Conservation (phyloP, 768 basidiomycete species). For the Lactarius hengduanensis region DNA sequence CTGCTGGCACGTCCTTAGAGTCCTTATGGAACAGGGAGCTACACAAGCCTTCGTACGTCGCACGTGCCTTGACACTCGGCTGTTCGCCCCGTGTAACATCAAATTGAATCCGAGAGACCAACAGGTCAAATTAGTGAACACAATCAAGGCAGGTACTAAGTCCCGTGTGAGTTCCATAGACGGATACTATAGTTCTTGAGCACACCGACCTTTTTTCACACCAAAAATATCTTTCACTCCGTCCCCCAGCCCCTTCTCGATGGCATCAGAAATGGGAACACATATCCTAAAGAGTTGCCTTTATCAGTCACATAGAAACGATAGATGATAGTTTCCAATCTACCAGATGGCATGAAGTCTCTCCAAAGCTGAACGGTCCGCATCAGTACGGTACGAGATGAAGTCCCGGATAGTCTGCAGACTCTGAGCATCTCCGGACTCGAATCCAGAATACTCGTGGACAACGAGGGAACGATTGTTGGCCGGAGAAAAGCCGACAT, state of each 20-base stretch:
- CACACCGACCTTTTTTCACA: too few relatives aligned
- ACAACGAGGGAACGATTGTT: slow-evolving; percentile 4
- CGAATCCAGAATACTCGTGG: slow-evolving; percentile 11
- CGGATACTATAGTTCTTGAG: too few relatives aligned
- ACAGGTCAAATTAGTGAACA: slow-evolving; percentile 15
- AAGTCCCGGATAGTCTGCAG: neutral
- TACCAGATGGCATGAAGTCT: slow-evolving; percentile 21
- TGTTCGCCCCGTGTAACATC: neutral
- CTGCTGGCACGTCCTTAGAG: neutral
- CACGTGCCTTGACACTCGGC: neutral
- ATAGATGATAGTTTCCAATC: neutral
- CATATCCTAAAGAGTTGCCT: slow-evolving; percentile 11
- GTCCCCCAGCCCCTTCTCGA: too few relatives aligned
- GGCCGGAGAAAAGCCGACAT: neutral
- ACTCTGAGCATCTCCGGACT: neutral
- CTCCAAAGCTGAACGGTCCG: neutral
- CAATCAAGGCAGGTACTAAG: slow-evolving; percentile 10
- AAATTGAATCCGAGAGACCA: neutral
- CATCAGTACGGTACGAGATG: neutral
- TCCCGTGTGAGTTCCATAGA: neutral
- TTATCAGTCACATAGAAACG: neutral
- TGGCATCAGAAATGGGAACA: neutral
- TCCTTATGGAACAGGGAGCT: neutral
- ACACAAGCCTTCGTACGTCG: neutral
- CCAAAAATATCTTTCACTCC: too few relatives aligned